phyloP scores from a whole-genome alignment of 495 filamentous ascomycete species.

The Hyaloscypha hepaticicola region DNA sequence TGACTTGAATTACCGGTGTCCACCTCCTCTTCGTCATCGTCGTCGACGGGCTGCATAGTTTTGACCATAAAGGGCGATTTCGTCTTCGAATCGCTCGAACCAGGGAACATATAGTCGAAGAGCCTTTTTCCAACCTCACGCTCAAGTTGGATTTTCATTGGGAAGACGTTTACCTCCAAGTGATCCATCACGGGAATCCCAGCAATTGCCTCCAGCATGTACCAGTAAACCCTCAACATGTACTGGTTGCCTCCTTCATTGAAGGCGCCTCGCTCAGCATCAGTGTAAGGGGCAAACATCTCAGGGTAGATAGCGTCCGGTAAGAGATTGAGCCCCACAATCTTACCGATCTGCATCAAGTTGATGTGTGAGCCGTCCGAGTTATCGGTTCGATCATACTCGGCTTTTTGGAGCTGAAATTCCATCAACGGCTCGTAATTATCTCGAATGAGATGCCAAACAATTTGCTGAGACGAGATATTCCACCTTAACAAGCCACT shows the following conservation, averaged over 20 bases:
- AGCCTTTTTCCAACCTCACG: slow-evolving; percentile 88
- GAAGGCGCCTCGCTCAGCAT: slow-evolving; percentile 51
- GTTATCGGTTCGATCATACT: slow-evolving; percentile 93
- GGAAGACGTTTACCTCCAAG: slow-evolving; percentile 93
- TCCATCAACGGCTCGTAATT: slow-evolving; percentile 87
- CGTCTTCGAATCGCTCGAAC: slow-evolving; percentile 55
- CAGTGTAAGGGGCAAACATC: slow-evolving; percentile 87
- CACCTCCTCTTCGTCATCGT: slow-evolving; percentile 58
- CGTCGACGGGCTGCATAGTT: slow-evolving; percentile 49
- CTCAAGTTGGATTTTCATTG: slow-evolving; percentile 92
- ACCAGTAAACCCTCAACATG: slow-evolving; percentile 93
- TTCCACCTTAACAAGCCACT: slow-evolving; percentile 85
- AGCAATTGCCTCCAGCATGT: slow-evolving; percentile 96
- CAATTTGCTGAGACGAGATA: slow-evolving; percentile 86
- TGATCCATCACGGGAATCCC: slow-evolving; percentile 97
- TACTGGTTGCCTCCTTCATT: slow-evolving; percentile 55
- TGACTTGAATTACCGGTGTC: slow-evolving; percentile 4
- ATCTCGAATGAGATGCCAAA: slow-evolving; percentile 92
- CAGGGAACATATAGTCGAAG: slow-evolving; percentile 98
- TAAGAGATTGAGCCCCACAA: slow-evolving; percentile 84
- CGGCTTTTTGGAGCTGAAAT: slow-evolving; percentile 83
- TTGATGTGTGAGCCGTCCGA: slow-evolving; percentile 96
- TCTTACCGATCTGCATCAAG: slow-evolving; percentile 75
- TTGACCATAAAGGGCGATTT: slow-evolving; percentile 82
- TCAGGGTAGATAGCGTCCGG: slow-evolving; percentile 90